Conservation (phyloP, 345 rosid genomes). For the Corymbia maculata region DNA sequence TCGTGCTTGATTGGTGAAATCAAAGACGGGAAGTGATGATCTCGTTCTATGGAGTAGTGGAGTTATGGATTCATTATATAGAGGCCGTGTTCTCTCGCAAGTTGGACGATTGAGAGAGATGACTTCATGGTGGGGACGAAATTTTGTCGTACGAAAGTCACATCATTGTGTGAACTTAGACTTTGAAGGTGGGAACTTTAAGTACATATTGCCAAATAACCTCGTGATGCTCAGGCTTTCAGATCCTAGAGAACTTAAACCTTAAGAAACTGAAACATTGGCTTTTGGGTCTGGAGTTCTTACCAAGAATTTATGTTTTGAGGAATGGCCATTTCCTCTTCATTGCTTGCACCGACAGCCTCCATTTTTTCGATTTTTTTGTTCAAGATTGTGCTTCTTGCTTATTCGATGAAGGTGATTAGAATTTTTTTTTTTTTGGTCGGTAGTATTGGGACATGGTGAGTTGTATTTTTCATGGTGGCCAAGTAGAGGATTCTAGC, state of each 20-base stretch:
- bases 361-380: background rate
- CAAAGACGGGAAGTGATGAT: background rate
- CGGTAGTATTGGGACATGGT: background rate
- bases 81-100: background rate
- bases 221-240: background rate
- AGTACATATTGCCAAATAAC: background rate
- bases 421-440: background rate
- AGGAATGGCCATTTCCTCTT: background rate
- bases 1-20: background rate
- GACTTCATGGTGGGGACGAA: background rate
- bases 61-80: background rate
- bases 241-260: background rate
- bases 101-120: background rate
- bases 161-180: background rate
- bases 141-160: background rate
- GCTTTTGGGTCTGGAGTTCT: background rate
- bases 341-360: background rate
- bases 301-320: background rate
- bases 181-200: background rate
- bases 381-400: background rate
- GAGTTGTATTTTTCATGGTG: background rate
- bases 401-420: background rate
- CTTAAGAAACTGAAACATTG: background rate
- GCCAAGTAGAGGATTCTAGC: background rate
- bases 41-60: background rate